Evolutionary conservation across 805 yeast species (phyloP).

Genomic region (Candida manassasensis): DNA sequence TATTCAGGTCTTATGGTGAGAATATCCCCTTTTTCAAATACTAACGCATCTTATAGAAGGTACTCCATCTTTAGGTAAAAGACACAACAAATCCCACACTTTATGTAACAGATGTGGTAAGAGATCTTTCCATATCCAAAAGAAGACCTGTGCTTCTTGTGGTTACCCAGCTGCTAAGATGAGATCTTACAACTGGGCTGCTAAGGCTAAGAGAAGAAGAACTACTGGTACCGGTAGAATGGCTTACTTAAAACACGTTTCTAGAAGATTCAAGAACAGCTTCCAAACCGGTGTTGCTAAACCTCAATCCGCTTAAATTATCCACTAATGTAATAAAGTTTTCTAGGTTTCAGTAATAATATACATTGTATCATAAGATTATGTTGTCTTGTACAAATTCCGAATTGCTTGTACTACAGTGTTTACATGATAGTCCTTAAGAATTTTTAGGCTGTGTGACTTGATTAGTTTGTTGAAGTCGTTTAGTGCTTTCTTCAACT

Average conservation of each 20-base stretch:
- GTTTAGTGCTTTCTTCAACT: no score
- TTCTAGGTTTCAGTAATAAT: constrained; percentile 1
- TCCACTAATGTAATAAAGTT: background rate
- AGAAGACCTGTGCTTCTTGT: constrained; percentile 98
- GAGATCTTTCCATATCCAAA: constrained; percentile 98
- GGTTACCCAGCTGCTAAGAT: constrained; percentile 99
- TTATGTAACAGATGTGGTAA: constrained; percentile 98
- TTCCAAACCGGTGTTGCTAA: constrained; percentile 86
- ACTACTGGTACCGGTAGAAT: constrained; percentile 99
- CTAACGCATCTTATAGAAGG: constrained; percentile 58
- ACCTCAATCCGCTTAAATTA: constrained; percentile 58
- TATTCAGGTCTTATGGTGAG: no score
- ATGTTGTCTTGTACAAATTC: no score
- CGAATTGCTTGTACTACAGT: no score
- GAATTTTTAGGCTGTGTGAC: no score
- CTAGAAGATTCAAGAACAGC: constrained; percentile 98
- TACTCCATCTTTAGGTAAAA: constrained; percentile 99
- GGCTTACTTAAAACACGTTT: constrained; percentile 94
- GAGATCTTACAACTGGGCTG: constrained; percentile 99
- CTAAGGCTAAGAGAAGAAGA: constrained; percentile 98
- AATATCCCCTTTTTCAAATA: no score
- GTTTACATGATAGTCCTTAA: no score
- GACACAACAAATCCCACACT: constrained; percentile 99
- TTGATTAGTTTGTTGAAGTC: no score
- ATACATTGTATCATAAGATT: constrained; percentile 1